phyloP scores from a whole-genome alignment of 441 rosid genomes.

The Brassica balearica region DNA sequence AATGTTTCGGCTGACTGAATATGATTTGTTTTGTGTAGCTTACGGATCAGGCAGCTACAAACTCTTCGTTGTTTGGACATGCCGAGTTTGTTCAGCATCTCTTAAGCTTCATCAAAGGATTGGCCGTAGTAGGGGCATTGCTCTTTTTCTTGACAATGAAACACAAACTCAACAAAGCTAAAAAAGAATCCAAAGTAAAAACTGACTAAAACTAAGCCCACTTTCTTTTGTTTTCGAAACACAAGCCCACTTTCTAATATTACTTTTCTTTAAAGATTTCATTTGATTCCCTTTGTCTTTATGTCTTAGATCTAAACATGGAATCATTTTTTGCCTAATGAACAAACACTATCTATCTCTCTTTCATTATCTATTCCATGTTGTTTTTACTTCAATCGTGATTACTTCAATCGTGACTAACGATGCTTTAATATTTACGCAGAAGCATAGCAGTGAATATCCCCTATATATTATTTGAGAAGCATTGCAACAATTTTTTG shows the following conservation, averaged over 20 bases:
- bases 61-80: slow-evolving; percentile 32
- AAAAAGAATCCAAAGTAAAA: slow-evolving; percentile 40
- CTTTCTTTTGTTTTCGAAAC: background rate
- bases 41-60: background rate
- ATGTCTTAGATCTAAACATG: background rate
- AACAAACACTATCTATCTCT: background rate
- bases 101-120: background rate
- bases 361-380: background rate
- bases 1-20: background rate
- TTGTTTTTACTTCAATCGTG: background rate
- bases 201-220: slow-evolving; percentile 30
- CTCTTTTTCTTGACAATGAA: slow-evolving; percentile 39
- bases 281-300: slow-evolving; percentile 1
- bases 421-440: background rate
- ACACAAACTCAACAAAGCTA: slow-evolving; percentile 37
- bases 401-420: background rate
- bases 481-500: no score
- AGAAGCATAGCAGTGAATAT: no score
- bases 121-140: background rate
- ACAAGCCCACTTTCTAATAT: background rate
- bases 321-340: background rate
- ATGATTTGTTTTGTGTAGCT: slow-evolving; percentile 8
- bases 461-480: no score
- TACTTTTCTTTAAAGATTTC: slow-evolving; percentile 1
- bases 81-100: background rate